phyloP scores from a whole-genome alignment of 495 filamentous ascomycete species.

The Xylaria flabelliformis region DNA sequence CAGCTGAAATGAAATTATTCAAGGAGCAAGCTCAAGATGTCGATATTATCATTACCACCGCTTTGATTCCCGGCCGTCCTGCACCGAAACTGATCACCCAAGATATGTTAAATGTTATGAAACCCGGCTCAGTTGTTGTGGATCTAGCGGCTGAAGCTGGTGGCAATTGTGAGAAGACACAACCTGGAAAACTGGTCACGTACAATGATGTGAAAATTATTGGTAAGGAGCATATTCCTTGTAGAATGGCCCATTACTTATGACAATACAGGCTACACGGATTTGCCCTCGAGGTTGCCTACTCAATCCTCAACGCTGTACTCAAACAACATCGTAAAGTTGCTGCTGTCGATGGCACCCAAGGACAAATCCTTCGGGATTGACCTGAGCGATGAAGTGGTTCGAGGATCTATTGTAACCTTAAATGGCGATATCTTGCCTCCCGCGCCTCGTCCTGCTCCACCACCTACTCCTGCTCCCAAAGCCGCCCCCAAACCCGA shows the following conservation, averaged over 20 bases:
- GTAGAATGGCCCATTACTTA: conserved; percentile 10
- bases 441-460: conserved; percentile 71
- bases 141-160: conserved; percentile 83
- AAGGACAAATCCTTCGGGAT: conserved; percentile 75
- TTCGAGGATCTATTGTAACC: conserved; percentile 79
- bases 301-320: conserved; percentile 84
- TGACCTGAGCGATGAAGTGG: conserved; percentile 79
- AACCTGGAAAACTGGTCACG: conserved; percentile 67
- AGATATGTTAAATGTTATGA: conserved; percentile 80
- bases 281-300: conserved; percentile 78
- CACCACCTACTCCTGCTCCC: conserved; percentile 66
- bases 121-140: conserved; percentile 79
- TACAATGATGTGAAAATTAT: conserved; percentile 82
- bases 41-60: conserved; percentile 87
- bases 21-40: conserved; percentile 80
- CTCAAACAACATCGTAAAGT: conserved; percentile 87
- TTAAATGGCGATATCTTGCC: conserved; percentile 75
- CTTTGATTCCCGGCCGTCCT: conserved; percentile 76
- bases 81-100: conserved; percentile 80
- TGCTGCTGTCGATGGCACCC: conserved; percentile 76
- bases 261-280: conserved; percentile 69
- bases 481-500: conserved; percentile 60
- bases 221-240: conserved; percentile 52
- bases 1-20: conserved; percentile 86
- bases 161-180: conserved; percentile 79